phyloP scores from a whole-genome alignment of 805 yeast genomes.

The Candida boidinii region DNA sequence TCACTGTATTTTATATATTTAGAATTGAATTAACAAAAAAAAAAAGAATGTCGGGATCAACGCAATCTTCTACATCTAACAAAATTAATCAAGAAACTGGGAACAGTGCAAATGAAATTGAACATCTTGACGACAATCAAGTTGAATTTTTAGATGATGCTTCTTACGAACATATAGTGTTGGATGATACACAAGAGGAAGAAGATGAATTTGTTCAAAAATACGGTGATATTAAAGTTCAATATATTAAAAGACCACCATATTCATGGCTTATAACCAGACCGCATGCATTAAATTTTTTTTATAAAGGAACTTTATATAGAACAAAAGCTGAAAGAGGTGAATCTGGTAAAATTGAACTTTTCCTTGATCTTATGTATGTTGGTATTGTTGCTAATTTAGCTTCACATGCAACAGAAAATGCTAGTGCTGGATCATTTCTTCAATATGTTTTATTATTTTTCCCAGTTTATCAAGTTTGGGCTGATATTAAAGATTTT shows the following conservation, averaged over 20 bases:
- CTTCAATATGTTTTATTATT: conserved; percentile 42
- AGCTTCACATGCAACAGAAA: conserved; percentile 43
- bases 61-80: too few species aligned
- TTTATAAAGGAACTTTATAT: conserved; percentile 45
- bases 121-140: too few species aligned
- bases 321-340: conserved; percentile 49
- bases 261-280: conserved; percentile 30
- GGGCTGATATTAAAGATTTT: conserved; percentile 58
- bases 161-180: conserved; percentile 7
- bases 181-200: conserved; percentile 11
- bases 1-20: too few species aligned
- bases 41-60: too few species aligned
- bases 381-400: conserved; percentile 57
- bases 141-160: too few species aligned
- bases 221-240: conserved; percentile 40
- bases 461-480: conserved; percentile 52
- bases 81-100: too few species aligned
- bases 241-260: conserved; percentile 35
- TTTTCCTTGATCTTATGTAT: conserved; percentile 54
- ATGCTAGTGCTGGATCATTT: conserved; percentile 39
- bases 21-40: too few species aligned
- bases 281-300: conserved; percentile 56
- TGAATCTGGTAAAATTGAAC: conserved; percentile 39
- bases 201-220: conserved; percentile 33
- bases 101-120: too few species aligned